These are phyloP conservation scores for Eucalyptus lansdowneana DNA, from an alignment of 345 rosid genomes.

Conservation along the genomic window DNA sequence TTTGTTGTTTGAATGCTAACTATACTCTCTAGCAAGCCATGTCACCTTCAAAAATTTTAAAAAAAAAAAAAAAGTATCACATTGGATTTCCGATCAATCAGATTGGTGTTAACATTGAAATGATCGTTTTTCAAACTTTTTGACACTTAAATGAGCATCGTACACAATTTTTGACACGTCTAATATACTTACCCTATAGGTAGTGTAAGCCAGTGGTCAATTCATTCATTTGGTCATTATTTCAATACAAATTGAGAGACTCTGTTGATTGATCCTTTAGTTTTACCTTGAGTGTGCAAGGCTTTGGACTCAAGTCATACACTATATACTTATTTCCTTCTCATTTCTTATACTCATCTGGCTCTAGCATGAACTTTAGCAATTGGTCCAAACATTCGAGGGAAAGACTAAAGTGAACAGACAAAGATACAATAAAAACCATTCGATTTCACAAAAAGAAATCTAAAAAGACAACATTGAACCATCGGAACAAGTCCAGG, in stretches of 20 bases:
- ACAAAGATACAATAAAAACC: background rate
- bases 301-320: background rate
- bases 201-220: background rate
- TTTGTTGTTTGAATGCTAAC: no score
- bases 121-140: no score
- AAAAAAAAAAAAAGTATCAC: no score
- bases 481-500: background rate
- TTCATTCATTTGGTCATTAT: background rate
- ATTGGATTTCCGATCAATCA: fast-evolving
- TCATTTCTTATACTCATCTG: background rate
- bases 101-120: fast-evolving
- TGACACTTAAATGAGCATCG: fast-evolving
- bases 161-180: no score
- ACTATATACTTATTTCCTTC: background rate
- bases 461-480: background rate
- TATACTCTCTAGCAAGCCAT: fast-evolving
- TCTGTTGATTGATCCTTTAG: background rate
- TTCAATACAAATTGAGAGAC: background rate
- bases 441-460: background rate
- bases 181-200: background rate
- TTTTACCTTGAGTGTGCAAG: background rate
- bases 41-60: no score
- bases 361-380: background rate
- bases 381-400: background rate
- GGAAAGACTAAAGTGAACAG: background rate